phyloP scores from a whole-genome alignment of 2,329 filamentous ascomycete genomes.

The Xenoacremonium recifei region DNA sequence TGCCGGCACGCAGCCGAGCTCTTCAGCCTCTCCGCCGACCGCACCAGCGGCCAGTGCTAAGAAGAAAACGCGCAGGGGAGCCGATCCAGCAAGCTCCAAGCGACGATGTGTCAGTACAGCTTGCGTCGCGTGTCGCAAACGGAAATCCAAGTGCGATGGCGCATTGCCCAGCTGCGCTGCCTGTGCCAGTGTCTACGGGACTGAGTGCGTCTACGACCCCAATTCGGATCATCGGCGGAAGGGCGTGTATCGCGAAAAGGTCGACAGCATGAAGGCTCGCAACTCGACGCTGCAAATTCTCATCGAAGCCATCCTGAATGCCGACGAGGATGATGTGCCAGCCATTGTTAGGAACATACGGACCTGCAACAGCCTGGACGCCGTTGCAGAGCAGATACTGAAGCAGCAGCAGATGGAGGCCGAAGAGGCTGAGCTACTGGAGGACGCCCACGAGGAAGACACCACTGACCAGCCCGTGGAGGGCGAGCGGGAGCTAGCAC shows the following conservation, averaged over 20 bases:
- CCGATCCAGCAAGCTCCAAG: constrained; percentile 56
- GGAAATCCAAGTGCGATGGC: constrained; percentile 90
- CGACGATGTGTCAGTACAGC: constrained; percentile 81
- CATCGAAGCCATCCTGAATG: constrained; percentile 89
- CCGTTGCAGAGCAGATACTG: constrained; percentile 52
- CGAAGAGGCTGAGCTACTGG: constrained; percentile 40
- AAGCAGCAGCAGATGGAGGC: constrained; percentile 39
- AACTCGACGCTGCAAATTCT: constrained; percentile 89
- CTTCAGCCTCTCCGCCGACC: constrained; percentile 9
- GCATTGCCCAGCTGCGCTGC: constrained; percentile 89
- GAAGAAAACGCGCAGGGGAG: constrained; percentile 51
- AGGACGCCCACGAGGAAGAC: constrained; percentile 39
- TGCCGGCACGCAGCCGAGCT: constrained; percentile 8
- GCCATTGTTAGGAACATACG: constrained; percentile 83
- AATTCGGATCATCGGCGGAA: constrained; percentile 95
- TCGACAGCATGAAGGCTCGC: constrained; percentile 81
- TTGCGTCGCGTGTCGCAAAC: constrained; percentile 74
- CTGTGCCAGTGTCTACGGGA: constrained; percentile 91
- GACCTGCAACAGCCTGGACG: constrained; percentile 70
- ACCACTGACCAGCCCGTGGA: constrained; percentile 41
- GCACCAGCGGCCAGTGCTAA: constrained; percentile 22
- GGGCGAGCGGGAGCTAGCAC: constrained; percentile 77
- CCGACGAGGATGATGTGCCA: constrained; percentile 80
- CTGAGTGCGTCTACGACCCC: constrained; percentile 90
- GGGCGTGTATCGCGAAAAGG: constrained; percentile 93